Base-by-base conservation (phyloP, 163 green algal genomes). In the Scenedesmus sp. region DNA sequence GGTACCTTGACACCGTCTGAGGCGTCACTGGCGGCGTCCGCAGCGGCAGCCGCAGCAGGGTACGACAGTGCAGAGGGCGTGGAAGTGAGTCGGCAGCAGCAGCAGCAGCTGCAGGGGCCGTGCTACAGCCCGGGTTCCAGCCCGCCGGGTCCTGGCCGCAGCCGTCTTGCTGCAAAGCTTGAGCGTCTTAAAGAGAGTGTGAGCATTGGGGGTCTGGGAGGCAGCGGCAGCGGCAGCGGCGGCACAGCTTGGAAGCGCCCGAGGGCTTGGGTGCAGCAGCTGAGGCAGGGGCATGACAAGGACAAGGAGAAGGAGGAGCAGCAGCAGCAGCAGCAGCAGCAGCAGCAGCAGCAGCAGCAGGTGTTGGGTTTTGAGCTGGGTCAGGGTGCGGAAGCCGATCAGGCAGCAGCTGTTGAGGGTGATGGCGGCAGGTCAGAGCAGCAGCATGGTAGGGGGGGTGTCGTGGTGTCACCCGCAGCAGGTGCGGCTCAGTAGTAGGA, bases 111-210 rank as follows among this genome's bases (percentile, higher is more conserved):
- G 42, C 20, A 59, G 78, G 24, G 26, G 30, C n/a, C 33, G 82
- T 87, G n/a, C 18, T 30, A 12, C 37, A 76, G 51, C 18, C 42
- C 46, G 16, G 26, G n/a, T 16, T 33, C 73, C 4, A 83, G 37
- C 16, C 65, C 65, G 3, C 30, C 65, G 3, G 65, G 65, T 37
- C 20, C 37, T n/a, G 73, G 73, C 15, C 73, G 73, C 18, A 46
- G 73, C 73, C 37, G 73, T 37, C n/a, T 83, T 46, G 73, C 40
- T 46, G 73, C 37, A 2, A 30, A n/a, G 73, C 35, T 83, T 10
- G 37, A 35, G 73, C 37, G 73, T 18, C 20, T 83, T 35, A n/a
- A n/a, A n/a, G 72, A 81, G 72, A 83, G 73, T 83, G 73, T 83
- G 73, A 43, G 46, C 15, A 73, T 42, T 53, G 82, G 37, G 30